These are phyloP conservation scores for Tolypocladium cylindrosporum DNA, from an alignment of 2,329 filamentous ascomycete genomes.

Conservation along the genomic window DNA sequence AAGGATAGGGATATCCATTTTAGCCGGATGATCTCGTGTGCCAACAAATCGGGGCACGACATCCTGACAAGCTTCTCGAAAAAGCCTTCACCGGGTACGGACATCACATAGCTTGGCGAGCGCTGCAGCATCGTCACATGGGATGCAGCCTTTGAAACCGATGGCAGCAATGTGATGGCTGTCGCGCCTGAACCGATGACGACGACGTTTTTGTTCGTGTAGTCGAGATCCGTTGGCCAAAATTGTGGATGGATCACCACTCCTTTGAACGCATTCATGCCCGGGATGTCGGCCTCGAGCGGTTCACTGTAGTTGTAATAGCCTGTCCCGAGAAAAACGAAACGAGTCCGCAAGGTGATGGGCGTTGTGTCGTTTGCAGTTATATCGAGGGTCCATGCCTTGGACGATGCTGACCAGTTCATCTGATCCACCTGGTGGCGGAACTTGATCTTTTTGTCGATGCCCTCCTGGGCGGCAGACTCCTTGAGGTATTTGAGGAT, in stretches of 20 bases:
- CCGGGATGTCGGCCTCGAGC: constrained; percentile 49
- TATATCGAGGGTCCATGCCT: constrained; percentile 41
- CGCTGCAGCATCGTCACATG: constrained; percentile 70
- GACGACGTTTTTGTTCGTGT: constrained; percentile 53
- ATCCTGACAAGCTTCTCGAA: constrained; percentile 23
- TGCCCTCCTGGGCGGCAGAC: constrained; percentile 31
- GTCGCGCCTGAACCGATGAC: constrained; percentile 70
- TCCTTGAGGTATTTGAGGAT: constrained; percentile 42
- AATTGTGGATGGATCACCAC: constrained; percentile 59
- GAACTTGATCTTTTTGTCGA: constrained; percentile 33
- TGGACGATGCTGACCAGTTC: constrained; percentile 41
- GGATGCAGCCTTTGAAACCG: constrained; percentile 49
- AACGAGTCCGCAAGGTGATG: constrained; percentile 30
- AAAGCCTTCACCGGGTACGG: constrained; percentile 29
- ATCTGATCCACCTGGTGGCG: constrained; percentile 33
- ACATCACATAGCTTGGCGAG: constrained; percentile 57
- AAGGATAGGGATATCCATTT: constrained; percentile 36
- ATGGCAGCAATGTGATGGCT: constrained; percentile 63
- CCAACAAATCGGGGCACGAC: constrained; percentile 35
- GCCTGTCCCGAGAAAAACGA: constrained; percentile 47
- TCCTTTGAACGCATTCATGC: constrained; percentile 54
- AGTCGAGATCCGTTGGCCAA: constrained; percentile 59
- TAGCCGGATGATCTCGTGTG: constrained; percentile 31
- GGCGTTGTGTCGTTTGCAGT: constrained; percentile 11
- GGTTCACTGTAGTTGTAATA: constrained; percentile 63